Base-by-base conservation (phyloP, 2,329 filamentous ascomycete genomes). In the Ophiostoma sp. region DNA sequence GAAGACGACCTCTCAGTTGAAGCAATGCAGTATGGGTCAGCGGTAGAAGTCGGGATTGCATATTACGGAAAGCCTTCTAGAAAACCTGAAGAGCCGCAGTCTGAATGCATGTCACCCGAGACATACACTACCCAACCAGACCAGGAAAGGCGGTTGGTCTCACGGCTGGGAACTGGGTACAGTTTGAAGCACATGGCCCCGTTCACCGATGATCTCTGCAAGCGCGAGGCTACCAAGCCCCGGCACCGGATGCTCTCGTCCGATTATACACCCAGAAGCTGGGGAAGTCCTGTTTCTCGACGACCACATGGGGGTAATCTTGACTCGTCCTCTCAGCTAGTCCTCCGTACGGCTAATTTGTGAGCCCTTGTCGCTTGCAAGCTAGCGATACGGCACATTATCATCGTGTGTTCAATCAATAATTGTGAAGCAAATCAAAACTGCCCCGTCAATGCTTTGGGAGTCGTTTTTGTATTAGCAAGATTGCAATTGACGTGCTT, bases 141-240 rank as follows among this genome's bases (percentile, higher is more conserved):
- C 9, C 18, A 9, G 27, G 55, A 38, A 6, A 42, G 16, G 8
- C 27, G n/a, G 4, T 42, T 27, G 27, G 11, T 38, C 7, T 52
- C 49, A 18, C n/a, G n/a, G 8, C 49, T 52, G 8, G 5, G 4
- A 38, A 47, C 14, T 16, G 42, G 9, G 12, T 64, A 47, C 36
- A 27, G 8, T 8, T 27, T 18, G 45, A 2, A 9, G 4, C 14
- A 68, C 4, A 36, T 67, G 36, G 60, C 65, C 1, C 71, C 70
- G 0, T 72, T 72, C 14, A 71, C 71, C 2, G 71, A 72, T 64
- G 66, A 60, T 18, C 70, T 71, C 4, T 60, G 66, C 65, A 72
- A 72, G 70, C 70, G 67, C 11, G 42, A n/a, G 9, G 49, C 40
- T 12, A 27, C 2, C n/a, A 42, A 42, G 40, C 65, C 36, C 4